Evolutionary conservation across 2,329 filamentous ascomycete genomes (phyloP).

Genomic region (Calonectria pauciramosa): DNA sequence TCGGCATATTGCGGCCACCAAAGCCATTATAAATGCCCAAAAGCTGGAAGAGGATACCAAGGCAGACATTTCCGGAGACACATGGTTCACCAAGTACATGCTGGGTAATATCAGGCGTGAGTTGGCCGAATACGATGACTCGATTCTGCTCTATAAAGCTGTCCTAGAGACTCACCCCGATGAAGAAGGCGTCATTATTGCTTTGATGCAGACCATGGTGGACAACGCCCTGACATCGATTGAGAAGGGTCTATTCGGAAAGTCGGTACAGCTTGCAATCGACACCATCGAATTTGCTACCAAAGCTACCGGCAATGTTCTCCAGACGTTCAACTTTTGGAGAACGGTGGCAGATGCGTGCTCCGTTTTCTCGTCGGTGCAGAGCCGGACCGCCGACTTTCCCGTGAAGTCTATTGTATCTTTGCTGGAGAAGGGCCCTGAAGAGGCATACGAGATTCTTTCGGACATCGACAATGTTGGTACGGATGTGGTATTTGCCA

Average conservation of each 20-base stretch:
- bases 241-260: conserved; percentile 88
- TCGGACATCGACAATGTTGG: conserved; percentile 77
- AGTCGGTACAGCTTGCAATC: conserved; percentile 78
- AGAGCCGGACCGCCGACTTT: conserved; percentile 74
- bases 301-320: conserved; percentile 70
- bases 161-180: conserved; percentile 77
- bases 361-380: conserved; percentile 84
- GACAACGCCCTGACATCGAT: conserved; percentile 84
- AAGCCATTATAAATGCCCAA: conserved; percentile 89
- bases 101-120: conserved; percentile 95
- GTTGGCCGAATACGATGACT: conserved; percentile 88
- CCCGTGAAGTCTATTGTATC: conserved; percentile 69
- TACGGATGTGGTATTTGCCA: conserved; percentile 59
- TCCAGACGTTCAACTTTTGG: conserved; percentile 93
- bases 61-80: conserved; percentile 72
- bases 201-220: conserved; percentile 87
- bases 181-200: conserved; percentile 90
- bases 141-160: conserved; percentile 80
- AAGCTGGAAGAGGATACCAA: conserved; percentile 73
- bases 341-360: conserved; percentile 92
- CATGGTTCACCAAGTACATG: conserved; percentile 98
- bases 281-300: conserved; percentile 78
- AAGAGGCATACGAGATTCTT: conserved; percentile 72
- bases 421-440: conserved; percentile 69
- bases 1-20: conserved; percentile 92